Conservation (phyloP, 345 rosid genomes). For the Eucalyptus sp. region DNA sequence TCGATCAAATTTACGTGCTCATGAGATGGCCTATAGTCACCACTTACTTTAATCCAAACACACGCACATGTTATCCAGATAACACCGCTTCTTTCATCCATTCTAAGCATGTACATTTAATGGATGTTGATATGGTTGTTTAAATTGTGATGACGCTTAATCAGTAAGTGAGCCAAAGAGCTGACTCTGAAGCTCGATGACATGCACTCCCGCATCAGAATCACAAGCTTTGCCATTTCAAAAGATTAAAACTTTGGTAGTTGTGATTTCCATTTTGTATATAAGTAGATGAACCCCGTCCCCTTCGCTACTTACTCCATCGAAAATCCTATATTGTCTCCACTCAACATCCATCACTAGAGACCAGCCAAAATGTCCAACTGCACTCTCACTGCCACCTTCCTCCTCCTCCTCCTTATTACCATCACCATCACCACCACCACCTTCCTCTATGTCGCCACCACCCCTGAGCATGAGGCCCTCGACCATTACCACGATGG, state of each 20-base stretch:
- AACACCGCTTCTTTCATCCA: neutral
- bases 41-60: too few species aligned
- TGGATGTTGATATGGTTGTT: neutral
- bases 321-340: too few species aligned
- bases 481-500: too few species aligned
- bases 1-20: neutral
- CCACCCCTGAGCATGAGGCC: too few species aligned
- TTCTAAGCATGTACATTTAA: neutral
- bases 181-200: neutral
- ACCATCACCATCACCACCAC: too few species aligned
- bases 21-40: too few species aligned
- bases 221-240: neutral
- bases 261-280: neutral
- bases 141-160: neutral
- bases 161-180: neutral
- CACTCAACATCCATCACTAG: too few species aligned
- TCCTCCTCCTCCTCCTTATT: too few species aligned
- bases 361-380: too few species aligned
- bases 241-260: neutral
- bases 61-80: rapidly evolving
- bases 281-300: too few species aligned
- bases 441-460: rapidly evolving
- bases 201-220: neutral
- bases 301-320: too few species aligned
- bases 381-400: rapidly evolving